Percentiles rank a stretch among this genome's conserved stretches.
Evolutionary conservation across 495 filamentous ascomycete genomes (phyloP).

Genomic region (Cercophora scortea): DNA sequence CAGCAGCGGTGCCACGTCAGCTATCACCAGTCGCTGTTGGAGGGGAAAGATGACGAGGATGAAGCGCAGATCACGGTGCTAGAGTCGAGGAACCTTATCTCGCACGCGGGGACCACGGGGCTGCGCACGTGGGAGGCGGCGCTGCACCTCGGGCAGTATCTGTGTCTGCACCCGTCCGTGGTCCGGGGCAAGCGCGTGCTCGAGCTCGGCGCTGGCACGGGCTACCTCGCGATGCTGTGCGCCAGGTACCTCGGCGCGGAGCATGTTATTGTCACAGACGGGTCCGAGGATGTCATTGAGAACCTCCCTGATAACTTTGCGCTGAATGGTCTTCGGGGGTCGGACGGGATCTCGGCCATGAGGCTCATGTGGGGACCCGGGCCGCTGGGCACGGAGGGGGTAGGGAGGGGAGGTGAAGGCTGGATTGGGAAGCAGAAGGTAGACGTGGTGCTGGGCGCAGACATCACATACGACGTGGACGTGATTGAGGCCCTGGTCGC

Average conservation of each 20-base stretch:
- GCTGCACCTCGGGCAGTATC: slow-evolving; percentile 72
- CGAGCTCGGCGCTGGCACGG: slow-evolving; percentile 87
- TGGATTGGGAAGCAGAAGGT: slow-evolving; percentile 37
- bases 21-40: slow-evolving; percentile 48
- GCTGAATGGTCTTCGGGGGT: slow-evolving; percentile 53
- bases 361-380: slow-evolving; percentile 56
- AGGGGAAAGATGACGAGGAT: neutral
- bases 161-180: slow-evolving; percentile 31
- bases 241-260: slow-evolving; percentile 61
- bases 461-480: slow-evolving; percentile 43
- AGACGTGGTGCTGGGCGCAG: slow-evolving; percentile 43
- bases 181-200: slow-evolving; percentile 56
- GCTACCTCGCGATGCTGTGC: slow-evolving; percentile 75
- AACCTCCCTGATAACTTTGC: slow-evolving; percentile 58
- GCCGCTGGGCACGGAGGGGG: slow-evolving; percentile 35
- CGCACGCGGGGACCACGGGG: slow-evolving; percentile 72
- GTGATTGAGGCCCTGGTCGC: slow-evolving; percentile 36
- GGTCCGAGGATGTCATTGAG: slow-evolving; percentile 64
- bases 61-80: slow-evolving; percentile 44
- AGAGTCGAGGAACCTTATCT: slow-evolving; percentile 69
- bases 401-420: neutral
- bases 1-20: slow-evolving; percentile 71
- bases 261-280: slow-evolving; percentile 70
- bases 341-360: slow-evolving; percentile 32
- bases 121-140: slow-evolving; percentile 91